Percentiles rank a stretch among this genome's conserved stretches.
phyloP scores from a whole-genome alignment of 208 protist species.

The Sergeia podlipaevii region DNA sequence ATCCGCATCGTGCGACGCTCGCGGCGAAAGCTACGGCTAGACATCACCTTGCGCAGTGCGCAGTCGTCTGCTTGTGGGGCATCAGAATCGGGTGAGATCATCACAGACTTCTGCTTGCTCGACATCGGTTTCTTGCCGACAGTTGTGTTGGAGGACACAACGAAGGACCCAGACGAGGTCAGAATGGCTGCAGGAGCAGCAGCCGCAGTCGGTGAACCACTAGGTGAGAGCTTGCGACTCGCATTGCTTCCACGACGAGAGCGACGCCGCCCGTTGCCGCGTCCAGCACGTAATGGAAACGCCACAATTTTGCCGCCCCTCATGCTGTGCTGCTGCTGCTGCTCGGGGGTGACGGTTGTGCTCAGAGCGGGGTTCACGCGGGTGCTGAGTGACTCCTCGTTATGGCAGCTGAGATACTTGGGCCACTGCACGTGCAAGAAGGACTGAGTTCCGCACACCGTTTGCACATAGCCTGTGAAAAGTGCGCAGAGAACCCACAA shows the following conservation, averaged over 20 bases:
- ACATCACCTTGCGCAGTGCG: background rate
- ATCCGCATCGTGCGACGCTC: background rate
- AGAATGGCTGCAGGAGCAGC: background rate
- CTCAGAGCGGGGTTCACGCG: slow-evolving; percentile 2
- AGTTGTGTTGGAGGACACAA: background rate
- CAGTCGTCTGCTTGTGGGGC: too few relatives aligned
- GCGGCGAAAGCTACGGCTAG: background rate
- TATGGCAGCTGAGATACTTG: slow-evolving; percentile 17
- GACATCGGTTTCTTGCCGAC: background rate
- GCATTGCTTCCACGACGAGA: background rate
- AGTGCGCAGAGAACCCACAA: slow-evolving; percentile 50
- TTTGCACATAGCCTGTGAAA: slow-evolving; percentile 44
- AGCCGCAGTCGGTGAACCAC: too few relatives aligned
- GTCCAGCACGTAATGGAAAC: background rate
- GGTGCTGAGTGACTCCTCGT: slow-evolving; percentile 11
- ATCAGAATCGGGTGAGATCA: too few relatives aligned
- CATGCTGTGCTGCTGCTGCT: background rate
- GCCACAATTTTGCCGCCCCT: background rate
- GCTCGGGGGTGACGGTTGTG: background rate
- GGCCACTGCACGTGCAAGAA: slow-evolving; percentile 17
- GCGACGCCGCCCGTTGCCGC: background rate
- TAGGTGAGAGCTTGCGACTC: too few relatives aligned
- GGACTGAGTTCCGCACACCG: too few relatives aligned
- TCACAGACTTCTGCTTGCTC: background rate
- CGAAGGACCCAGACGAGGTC: background rate